Conservation (phyloP, 1,284 basidiomycete genomes). For the Trichosporon ovoides region DNA sequence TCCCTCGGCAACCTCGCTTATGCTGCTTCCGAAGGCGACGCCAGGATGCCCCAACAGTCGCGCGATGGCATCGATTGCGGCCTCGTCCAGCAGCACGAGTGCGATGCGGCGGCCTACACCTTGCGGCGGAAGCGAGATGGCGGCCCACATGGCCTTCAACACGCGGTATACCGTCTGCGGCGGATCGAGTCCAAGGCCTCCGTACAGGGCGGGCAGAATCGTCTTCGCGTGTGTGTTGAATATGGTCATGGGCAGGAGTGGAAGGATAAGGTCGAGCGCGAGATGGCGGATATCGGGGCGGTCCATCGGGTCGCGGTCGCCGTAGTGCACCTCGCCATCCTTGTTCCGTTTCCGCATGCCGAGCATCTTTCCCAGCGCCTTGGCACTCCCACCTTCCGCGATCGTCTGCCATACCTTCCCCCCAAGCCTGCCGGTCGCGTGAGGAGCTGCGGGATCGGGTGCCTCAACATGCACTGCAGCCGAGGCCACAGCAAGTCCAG, state of each 20-base stretch:
- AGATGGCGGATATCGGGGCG: slow-evolving; percentile 47
- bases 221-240: slow-evolving; percentile 39
- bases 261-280: slow-evolving; percentile 40
- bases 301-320: slow-evolving; percentile 41
- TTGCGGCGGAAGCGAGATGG: slow-evolving; percentile 33
- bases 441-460: slow-evolving; percentile 18
- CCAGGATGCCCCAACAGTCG: slow-evolving; percentile 74
- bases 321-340: slow-evolving; percentile 36
- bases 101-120: slow-evolving; percentile 37
- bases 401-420: slow-evolving; percentile 37
- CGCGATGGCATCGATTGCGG: slow-evolving; percentile 65
- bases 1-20: slow-evolving; percentile 77
- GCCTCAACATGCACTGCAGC: slow-evolving; percentile 41
- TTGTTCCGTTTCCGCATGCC: slow-evolving; percentile 45
- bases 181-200: slow-evolving; percentile 42
- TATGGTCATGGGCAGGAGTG: slow-evolving; percentile 36
- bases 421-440: slow-evolving; percentile 27
- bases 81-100: slow-evolving; percentile 44
- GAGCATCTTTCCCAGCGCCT: slow-evolving; percentile 44
- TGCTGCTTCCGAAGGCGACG: slow-evolving; percentile 49
- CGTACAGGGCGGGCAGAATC: slow-evolving; percentile 39
- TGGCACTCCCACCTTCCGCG: slow-evolving; percentile 40
- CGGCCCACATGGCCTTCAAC: slow-evolving; percentile 41
- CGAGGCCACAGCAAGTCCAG: slow-evolving; percentile 37
- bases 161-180: slow-evolving; percentile 45